phyloP scores from a whole-genome alignment of 2,329 filamentous ascomycete genomes.

The Xylaria sp. region DNA sequence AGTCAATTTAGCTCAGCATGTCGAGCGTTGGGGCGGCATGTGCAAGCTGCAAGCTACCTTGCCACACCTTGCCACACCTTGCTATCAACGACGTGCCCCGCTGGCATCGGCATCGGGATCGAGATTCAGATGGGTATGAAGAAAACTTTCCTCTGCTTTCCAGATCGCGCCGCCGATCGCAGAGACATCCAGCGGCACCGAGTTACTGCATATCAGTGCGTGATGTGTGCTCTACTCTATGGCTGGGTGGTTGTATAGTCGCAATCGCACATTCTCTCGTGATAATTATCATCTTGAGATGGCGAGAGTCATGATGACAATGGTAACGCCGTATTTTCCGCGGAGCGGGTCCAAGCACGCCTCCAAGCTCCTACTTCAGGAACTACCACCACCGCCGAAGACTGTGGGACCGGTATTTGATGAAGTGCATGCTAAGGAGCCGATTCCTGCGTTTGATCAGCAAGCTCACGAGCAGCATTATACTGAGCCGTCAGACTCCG shows the following conservation, averaged over 20 bases:
- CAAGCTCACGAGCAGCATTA: slow-evolving; percentile 16
- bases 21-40: not conserved
- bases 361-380: slow-evolving; percentile 24
- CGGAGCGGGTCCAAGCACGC: slow-evolving; percentile 27
- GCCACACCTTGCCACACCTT: slow-evolving; percentile 3
- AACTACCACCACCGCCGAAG: slow-evolving; percentile 22
- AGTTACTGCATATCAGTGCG: not conserved
- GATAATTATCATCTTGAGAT: not conserved
- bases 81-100: not conserved
- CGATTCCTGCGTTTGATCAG: slow-evolving; percentile 20
- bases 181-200: not conserved
- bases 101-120: not conserved
- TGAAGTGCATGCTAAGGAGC: slow-evolving; percentile 7
- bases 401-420: slow-evolving; percentile 26
- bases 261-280: not conserved
- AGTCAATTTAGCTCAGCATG: not conserved
- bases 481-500: slow-evolving; percentile 16
- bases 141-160: slow-evolving; percentile 11
- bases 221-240: not conserved
- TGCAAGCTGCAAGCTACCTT: not conserved
- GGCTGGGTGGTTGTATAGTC: not conserved
- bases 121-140: not conserved
- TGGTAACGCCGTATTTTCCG: slow-evolving; percentile 25
- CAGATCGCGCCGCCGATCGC: not conserved
- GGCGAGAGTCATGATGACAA: not conserved